Evolutionary conservation across 2,329 filamentous ascomycete species (phyloP), one percentile per base, ranked within the genome.

Genomic region (Lasiodiplodia hormozganensis): DNA sequence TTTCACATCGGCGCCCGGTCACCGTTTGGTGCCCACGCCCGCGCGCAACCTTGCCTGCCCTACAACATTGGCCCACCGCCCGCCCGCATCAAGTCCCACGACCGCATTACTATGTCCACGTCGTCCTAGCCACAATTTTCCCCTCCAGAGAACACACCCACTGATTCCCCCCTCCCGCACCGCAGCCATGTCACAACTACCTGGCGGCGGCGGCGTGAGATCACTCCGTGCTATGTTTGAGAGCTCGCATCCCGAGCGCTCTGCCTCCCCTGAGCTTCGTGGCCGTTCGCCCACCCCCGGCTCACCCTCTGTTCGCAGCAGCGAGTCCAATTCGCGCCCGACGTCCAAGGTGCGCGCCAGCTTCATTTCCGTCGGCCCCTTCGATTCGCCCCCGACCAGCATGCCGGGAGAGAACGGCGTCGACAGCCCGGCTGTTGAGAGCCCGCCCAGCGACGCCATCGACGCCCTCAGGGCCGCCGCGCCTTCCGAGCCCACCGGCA

Each of bases 171-270:
- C 53, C 31, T 11, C 28, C 18, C 52, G 23, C 66, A 43, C 65
- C 73, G 73, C 77, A 84, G 82, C 81, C 81, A 85, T 85, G 83
- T 81, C 79, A 70, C 73, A 79, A 73, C 74, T 77, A 69, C 74
- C 77, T 56, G 78, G 72, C 68, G 79, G 76, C 68, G 78, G 77
- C 73, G 82, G 81, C 72, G 83, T 85, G 71, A 79, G 82, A 72
- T 83, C 83, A 73, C 78, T 85, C 68, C 78, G 82, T 74, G 82
- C 83, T 68, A 81, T 84, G 77, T 85, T 85, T 75, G 83, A 85
- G 76, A 79, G 76, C 72, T 81, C 78, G 71, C 75, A 78, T 67
- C 64, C 62, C 21, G 62, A 57, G 23, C 47, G 51, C 40, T 53
- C 68, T 54, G 52, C 58, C 52, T 77, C 78, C 73, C 78, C 80